phyloP scores from a whole-genome alignment of 2,329 filamentous ascomycete species.

The Ustulina deusta region DNA sequence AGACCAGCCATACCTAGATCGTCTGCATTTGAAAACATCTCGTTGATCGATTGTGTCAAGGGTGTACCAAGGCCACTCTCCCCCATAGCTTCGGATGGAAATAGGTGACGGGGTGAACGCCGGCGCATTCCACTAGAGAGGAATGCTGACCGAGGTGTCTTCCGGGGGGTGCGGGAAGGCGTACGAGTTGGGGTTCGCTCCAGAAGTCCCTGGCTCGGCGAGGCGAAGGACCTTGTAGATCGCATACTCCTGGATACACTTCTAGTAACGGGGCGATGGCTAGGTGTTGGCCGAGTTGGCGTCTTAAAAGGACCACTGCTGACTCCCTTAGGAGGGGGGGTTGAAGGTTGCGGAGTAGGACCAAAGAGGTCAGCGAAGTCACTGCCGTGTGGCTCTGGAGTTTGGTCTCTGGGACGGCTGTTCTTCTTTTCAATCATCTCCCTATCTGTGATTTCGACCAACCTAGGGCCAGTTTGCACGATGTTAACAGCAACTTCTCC shows the following conservation, averaged over 20 bases:
- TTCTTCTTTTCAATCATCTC: constrained; percentile 60
- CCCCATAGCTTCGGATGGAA: constrained; percentile 45
- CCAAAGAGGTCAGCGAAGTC: constrained; percentile 73
- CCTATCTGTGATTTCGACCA: constrained; percentile 53
- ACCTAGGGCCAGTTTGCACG: constrained; percentile 58
- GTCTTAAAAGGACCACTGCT: constrained; percentile 68
- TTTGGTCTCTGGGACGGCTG: constrained; percentile 49
- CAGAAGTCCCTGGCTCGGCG: constrained; percentile 58
- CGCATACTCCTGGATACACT: constrained; percentile 70
- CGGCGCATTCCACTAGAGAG: constrained; percentile 30
- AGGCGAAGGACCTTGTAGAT: constrained; percentile 58
- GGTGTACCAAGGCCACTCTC: constrained; percentile 41
- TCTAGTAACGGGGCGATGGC: constrained; percentile 70
- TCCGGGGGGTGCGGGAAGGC: constrained; percentile 47
- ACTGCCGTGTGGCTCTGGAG: constrained; percentile 51
- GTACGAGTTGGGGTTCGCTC: constrained; percentile 64
- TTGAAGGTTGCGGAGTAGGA: constrained; percentile 65
- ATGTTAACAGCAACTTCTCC: constrained; percentile 68
- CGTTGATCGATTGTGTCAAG: constrained; percentile 62
- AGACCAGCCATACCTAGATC: constrained; percentile 57
- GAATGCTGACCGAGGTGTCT: constrained; percentile 54
- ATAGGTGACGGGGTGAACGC: constrained; percentile 55
- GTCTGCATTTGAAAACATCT: constrained; percentile 70
- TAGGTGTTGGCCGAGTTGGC: constrained; percentile 71
- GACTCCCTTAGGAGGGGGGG: constrained; percentile 63